phyloP scores from a whole-genome alignment of 75 land plant genomes.

The Selaginella tamariscina region DNA sequence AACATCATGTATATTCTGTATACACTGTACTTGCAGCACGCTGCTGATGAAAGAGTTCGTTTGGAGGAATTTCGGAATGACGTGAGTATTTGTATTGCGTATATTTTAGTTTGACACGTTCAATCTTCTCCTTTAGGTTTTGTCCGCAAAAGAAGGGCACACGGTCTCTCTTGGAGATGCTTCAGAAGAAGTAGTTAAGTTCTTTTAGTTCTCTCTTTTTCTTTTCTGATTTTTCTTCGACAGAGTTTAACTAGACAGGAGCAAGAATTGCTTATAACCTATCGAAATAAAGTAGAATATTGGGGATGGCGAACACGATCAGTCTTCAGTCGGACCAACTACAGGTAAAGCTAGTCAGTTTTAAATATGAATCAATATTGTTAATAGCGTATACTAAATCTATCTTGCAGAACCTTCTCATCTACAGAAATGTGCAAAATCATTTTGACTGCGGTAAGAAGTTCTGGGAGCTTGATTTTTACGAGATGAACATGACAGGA shows the following conservation, averaged over 20 bases:
- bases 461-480: too few species aligned
- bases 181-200: conserved; percentile 71
- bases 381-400: background rate
- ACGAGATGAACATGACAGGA: background rate
- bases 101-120: background rate
- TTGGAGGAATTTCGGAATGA: conserved; percentile 70
- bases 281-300: conserved; percentile 47
- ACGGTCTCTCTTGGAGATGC: conserved; percentile 39
- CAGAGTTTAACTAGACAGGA: conserved; percentile 23
- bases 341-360: background rate
- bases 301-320: conserved; percentile 88
- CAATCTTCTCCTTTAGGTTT: conserved; percentile 31
- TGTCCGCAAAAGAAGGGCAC: conserved; percentile 45
- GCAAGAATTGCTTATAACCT: conserved; percentile 62
- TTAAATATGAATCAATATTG: background rate
- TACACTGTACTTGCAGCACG: conserved; percentile 82
- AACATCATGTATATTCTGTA: too few species aligned
- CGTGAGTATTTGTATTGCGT: conserved; percentile 22
- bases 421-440: conserved; percentile 9
- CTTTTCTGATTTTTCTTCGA: background rate
- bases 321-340: conserved; percentile 18
- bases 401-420: background rate
- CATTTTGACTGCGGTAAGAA: conserved; percentile 19
- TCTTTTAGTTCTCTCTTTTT: background rate
- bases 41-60: conserved; percentile 97